A percentile compares a stretch with the other conserved stretches of the same genome.
Evolutionary conservation across 2,329 filamentous ascomycete genomes (phyloP).

Genomic region (Pseudogymnoascus destructans): DNA sequence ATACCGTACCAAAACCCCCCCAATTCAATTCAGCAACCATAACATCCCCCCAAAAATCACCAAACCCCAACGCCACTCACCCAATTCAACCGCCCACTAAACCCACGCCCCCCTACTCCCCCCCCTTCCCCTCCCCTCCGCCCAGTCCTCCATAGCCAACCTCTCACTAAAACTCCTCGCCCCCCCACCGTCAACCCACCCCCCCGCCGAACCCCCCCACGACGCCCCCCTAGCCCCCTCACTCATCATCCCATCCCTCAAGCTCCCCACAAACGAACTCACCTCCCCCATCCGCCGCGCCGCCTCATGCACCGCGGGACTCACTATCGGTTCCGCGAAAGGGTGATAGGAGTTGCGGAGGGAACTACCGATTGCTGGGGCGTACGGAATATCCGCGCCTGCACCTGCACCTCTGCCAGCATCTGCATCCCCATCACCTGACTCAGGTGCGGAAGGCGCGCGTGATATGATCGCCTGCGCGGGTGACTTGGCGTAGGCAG

Average conservation of each 20-base stretch:
- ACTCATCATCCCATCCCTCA: slow-evolving; percentile 25
- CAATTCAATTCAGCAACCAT: background rate
- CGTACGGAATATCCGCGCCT: background rate
- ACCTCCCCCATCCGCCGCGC: slow-evolving; percentile 37
- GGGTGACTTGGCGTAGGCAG: slow-evolving; percentile 13
- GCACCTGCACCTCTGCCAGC: background rate
- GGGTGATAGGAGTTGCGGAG: slow-evolving; percentile 25
- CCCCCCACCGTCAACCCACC: slow-evolving; percentile 3
- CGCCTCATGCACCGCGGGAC: slow-evolving; percentile 36
- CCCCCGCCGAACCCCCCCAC: background rate
- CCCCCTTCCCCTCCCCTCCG: slow-evolving; percentile 11
- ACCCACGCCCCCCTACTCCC: background rate
- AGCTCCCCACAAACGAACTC: slow-evolving; percentile 39
- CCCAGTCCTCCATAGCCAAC: slow-evolving; percentile 23
- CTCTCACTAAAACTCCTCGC: slow-evolving; percentile 23
- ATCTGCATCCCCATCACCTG: background rate
- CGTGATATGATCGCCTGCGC: background rate
- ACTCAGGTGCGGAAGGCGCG: background rate
- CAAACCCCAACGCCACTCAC: background rate
- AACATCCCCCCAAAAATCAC: background rate
- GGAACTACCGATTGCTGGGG: background rate
- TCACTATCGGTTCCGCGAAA: slow-evolving; percentile 39
- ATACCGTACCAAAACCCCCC: too few relatives aligned
- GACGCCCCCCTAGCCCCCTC: slow-evolving; percentile 17
- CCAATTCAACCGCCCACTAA: background rate